Conservation (phyloP, 805 yeast genomes). For the Metschnikowia bowlesiae region DNA sequence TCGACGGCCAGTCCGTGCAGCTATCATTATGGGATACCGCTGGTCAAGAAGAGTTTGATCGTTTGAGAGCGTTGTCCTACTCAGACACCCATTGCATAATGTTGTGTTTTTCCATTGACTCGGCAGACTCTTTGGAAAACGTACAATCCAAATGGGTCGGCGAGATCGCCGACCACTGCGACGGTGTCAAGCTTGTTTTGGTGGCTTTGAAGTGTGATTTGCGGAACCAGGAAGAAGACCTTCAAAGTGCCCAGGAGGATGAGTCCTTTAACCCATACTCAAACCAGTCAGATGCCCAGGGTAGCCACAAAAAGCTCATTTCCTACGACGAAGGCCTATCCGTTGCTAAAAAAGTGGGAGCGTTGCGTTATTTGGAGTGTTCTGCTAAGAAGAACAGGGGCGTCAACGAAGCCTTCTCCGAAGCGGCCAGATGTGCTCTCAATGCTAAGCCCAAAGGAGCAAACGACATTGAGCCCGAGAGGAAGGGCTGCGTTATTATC, state of each 20-base stretch:
- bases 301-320: constrained; percentile 52
- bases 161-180: constrained; percentile 95
- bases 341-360: constrained; percentile 91
- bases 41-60: constrained; percentile 97
- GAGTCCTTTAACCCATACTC: constrained; percentile 31
- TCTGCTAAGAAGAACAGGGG: constrained; percentile 95
- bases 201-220: constrained; percentile 95
- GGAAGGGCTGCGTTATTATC: constrained; percentile 38
- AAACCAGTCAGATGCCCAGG: constrained; percentile 28
- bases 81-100: constrained; percentile 96
- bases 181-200: constrained; percentile 87
- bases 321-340: constrained; percentile 90
- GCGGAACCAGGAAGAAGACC: constrained; percentile 55
- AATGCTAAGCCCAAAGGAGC: constrained; percentile 83
- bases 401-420: constrained; percentile 98
- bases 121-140: constrained; percentile 89
- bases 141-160: constrained; percentile 97
- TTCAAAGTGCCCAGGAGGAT: constrained; percentile 22
- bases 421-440: constrained; percentile 95
- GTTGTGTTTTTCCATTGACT: constrained; percentile 93
- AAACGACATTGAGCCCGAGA: constrained; percentile 42
- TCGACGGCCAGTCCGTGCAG: constrained; percentile 89
- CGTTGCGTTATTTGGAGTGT: constrained; percentile 91
- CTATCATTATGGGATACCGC: constrained; percentile 98
- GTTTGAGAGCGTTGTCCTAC: constrained; percentile 86